Conservation (phyloP, 2,329 filamentous ascomycete genomes). For the Fusarium guadeloupense region DNA sequence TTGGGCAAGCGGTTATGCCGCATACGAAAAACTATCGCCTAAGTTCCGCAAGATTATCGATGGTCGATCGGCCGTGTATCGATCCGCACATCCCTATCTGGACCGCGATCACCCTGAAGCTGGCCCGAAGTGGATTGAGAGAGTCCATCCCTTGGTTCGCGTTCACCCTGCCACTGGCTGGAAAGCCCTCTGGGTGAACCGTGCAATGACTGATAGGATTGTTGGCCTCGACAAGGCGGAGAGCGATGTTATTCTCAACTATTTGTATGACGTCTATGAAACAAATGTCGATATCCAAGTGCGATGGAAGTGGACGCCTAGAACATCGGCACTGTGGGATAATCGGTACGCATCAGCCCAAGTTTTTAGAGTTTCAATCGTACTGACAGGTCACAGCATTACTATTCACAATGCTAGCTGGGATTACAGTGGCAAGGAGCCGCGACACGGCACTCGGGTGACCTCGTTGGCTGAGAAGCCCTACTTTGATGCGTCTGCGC, state of each 20-base stretch:
- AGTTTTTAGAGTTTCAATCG: no score
- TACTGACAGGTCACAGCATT: slow-evolving; percentile 55
- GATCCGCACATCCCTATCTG: slow-evolving; percentile 72
- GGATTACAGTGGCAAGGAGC: slow-evolving; percentile 74
- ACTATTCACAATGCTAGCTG: slow-evolving; percentile 79
- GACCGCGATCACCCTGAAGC: slow-evolving; percentile 68
- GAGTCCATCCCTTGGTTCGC: slow-evolving; percentile 73
- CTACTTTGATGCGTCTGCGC: slow-evolving; percentile 70
- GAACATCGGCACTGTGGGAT: slow-evolving; percentile 75
- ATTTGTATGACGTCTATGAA: slow-evolving; percentile 75
- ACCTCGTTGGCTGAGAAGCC: slow-evolving; percentile 77
- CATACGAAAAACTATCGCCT: slow-evolving; percentile 77
- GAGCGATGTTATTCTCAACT: slow-evolving; percentile 73
- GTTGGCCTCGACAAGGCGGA: slow-evolving; percentile 75
- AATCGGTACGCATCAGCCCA: slow-evolving; percentile 59
- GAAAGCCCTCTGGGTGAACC: slow-evolving; percentile 78
- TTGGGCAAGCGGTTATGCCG: slow-evolving; percentile 75
- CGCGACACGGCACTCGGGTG: slow-evolving; percentile 76
- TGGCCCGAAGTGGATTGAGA: slow-evolving; percentile 73
- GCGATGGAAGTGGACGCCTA: slow-evolving; percentile 74
- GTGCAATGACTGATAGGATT: slow-evolving; percentile 73
- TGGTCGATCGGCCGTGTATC: slow-evolving; percentile 70
- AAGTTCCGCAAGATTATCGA: slow-evolving; percentile 76
- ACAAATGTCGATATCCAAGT: slow-evolving; percentile 76
- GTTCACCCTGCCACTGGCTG: slow-evolving; percentile 78